Conservation (phyloP, 257 asterid species). For the Agastache rugosa region DNA sequence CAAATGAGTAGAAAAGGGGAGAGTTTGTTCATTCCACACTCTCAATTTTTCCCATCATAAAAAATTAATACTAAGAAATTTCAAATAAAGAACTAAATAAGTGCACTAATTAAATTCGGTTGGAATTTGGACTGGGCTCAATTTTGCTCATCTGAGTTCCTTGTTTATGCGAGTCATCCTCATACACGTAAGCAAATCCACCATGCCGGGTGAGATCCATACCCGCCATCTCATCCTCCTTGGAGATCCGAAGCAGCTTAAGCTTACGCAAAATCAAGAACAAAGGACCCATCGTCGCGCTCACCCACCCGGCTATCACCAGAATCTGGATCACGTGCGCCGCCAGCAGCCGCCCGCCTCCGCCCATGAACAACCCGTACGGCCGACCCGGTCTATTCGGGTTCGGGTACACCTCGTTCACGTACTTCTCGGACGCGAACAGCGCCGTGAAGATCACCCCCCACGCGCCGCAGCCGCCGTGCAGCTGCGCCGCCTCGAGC, state of each 20-base stretch:
- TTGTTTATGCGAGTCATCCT: slow-evolving; percentile 46
- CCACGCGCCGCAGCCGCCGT: slow-evolving; percentile 96
- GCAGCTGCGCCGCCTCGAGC: slow-evolving; percentile 89
- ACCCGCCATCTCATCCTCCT: slow-evolving; percentile 90
- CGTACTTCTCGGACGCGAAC: slow-evolving; percentile 67
- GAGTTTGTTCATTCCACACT: no score
- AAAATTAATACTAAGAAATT: not conserved
- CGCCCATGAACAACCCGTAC: slow-evolving; percentile 92
- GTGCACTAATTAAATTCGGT: not conserved
- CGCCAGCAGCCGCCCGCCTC: slow-evolving; percentile 67
- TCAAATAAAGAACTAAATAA: not conserved
- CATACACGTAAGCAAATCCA: slow-evolving; percentile 81
- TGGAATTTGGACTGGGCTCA: slow-evolving; percentile 47
- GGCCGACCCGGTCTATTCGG: slow-evolving; percentile 61
- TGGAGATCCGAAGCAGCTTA: slow-evolving; percentile 73
- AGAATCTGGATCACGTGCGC: slow-evolving; percentile 82
- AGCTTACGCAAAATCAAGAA: slow-evolving; percentile 58
- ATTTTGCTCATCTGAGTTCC: slow-evolving; percentile 58
- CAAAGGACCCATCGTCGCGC: slow-evolving; percentile 83
- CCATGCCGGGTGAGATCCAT: slow-evolving; percentile 99
- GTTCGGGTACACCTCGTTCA: slow-evolving; percentile 63
- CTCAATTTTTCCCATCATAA: no score
- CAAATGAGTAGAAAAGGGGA: no score
- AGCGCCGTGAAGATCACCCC: slow-evolving; percentile 79
- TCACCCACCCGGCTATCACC: slow-evolving; percentile 86